Conservation (phyloP, 2,329 filamentous ascomycete species). For the Scedosporium boydii region DNA sequence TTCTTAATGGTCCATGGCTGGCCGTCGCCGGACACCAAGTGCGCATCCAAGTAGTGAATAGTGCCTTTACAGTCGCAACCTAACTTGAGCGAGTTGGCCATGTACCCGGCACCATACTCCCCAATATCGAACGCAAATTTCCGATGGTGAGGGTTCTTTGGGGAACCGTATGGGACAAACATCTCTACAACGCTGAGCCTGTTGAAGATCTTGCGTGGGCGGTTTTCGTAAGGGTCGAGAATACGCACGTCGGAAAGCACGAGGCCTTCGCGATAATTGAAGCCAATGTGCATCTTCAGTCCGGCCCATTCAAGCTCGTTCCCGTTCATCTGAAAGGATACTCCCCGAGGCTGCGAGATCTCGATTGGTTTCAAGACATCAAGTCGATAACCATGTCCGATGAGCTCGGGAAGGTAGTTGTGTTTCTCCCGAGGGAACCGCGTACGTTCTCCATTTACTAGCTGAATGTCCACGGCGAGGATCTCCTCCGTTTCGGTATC, state of each 20-base stretch:
- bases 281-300: slow-evolving; percentile 86
- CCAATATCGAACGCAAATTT: slow-evolving; percentile 77
- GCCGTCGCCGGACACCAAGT: slow-evolving; percentile 71
- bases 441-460: slow-evolving; percentile 60
- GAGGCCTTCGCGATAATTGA: slow-evolving; percentile 90
- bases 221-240: slow-evolving; percentile 63
- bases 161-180: slow-evolving; percentile 84
- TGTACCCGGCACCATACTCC: slow-evolving; percentile 74
- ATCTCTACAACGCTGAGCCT: slow-evolving; percentile 83
- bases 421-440: slow-evolving; percentile 66
- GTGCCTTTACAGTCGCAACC: slow-evolving; percentile 83
- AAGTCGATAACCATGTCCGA: slow-evolving; percentile 66
- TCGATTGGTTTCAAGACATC: slow-evolving; percentile 65
- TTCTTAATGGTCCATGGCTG: slow-evolving; percentile 78
- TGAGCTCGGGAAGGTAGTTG: slow-evolving; percentile 58
- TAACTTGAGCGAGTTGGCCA: slow-evolving; percentile 68
- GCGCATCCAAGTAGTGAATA: slow-evolving; percentile 85
- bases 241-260: slow-evolving; percentile 84
- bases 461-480: slow-evolving; percentile 75
- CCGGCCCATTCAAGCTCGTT: slow-evolving; percentile 80
- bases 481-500: slow-evolving; percentile 71
- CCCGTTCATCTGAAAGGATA: slow-evolving; percentile 72
- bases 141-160: slow-evolving; percentile 68
- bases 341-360: slow-evolving; percentile 80
- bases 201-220: slow-evolving; percentile 71